Base-by-base conservation (phyloP, 768 basidiomycete species). In the Royoungia palumana region DNA sequence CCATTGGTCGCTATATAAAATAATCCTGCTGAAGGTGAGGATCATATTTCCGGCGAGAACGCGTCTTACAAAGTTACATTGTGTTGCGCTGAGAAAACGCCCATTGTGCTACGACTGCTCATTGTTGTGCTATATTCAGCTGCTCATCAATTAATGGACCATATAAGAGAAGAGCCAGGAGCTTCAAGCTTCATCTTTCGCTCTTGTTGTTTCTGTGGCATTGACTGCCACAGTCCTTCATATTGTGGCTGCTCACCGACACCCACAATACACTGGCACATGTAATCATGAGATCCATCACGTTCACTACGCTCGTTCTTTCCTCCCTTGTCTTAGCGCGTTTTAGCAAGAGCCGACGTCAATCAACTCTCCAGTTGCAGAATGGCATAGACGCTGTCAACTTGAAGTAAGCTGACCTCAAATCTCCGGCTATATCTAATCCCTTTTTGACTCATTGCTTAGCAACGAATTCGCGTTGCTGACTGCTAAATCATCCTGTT, bases 321-420 rank as follows among this genome's bases (percentile, higher is more conserved):
- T 57, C 54, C 7, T 53, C 61, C 25, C 40, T 63, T 9, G 68
- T 58, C 19, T 62, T 62, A 28, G 74, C 75, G 7, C 70, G 63
- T 32, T 74, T 72, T 5, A 62, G 68, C 47, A 67, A 58, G 30
- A 61, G 58, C 50, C 69, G 72, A 35, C 64, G 61, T 22, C 45
- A n/a, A 9, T 24, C 51, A 17, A 46, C 35, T 27, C 24, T 70
- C 72, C 46, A 51, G 47, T 59, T 71, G 35, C 65, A 66, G 44
- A 76, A 75, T 62, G 72, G 74, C 45, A 62, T 73, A 46, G 72
- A 69, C 47, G 72, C 72, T 38, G 67, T 75, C 48, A 66, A 65
- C 14, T 54, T 69, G 24, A 77, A 75, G 77, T 73, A 30, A 30
- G 69, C 60, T 19, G 10, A 19, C 16, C 34, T 30, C 21, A n/a